phyloP scores from a whole-genome alignment of 129 eudicot species.

The Scalesia atractyloides region DNA sequence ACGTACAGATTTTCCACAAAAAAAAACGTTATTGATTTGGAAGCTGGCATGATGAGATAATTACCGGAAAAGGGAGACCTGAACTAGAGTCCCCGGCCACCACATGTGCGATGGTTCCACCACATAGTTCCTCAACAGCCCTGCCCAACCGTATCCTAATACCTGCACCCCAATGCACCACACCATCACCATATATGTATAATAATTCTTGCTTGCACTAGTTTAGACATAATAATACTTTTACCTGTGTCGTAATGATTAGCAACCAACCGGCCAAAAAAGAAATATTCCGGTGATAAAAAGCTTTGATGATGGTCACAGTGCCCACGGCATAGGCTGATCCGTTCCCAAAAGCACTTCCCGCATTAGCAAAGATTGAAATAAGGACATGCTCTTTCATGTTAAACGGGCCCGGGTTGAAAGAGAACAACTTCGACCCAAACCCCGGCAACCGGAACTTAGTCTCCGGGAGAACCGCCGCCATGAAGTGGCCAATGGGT shows the following conservation, averaged over 20 bases:
- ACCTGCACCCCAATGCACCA: too few relatives aligned
- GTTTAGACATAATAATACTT: too few relatives aligned
- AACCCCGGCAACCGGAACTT: constrained; percentile 64
- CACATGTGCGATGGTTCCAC: constrained; percentile 97
- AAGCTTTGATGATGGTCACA: constrained; percentile 76
- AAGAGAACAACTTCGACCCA: constrained; percentile 53
- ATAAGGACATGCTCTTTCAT: constrained; percentile 92
- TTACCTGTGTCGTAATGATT: constrained; percentile 84
- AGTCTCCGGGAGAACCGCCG: constrained; percentile 51
- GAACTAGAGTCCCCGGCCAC: constrained; percentile 96
- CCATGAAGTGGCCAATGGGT: constrained; percentile 86
- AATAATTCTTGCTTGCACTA: too few relatives aligned
- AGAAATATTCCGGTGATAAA: constrained; percentile 68
- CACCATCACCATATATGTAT: not conserved
- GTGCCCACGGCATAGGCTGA: constrained; percentile 83
- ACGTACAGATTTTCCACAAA: too few relatives aligned
- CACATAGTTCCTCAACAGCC: constrained; percentile 77
- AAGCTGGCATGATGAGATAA: not conserved
- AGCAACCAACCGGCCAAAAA: constrained; percentile 91
- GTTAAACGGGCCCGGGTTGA: constrained; percentile 93
- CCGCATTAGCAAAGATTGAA: constrained; percentile 88
- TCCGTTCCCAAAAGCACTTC: constrained; percentile 88
- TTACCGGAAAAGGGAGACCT: constrained; percentile 91
- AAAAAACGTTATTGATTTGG: not conserved
- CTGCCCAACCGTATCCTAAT: constrained; percentile 93